Evolutionary conservation across 2,329 filamentous ascomycete genomes (phyloP), one percentile per base, ranked within the genome.

Genomic region (Alternaria triticina): DNA sequence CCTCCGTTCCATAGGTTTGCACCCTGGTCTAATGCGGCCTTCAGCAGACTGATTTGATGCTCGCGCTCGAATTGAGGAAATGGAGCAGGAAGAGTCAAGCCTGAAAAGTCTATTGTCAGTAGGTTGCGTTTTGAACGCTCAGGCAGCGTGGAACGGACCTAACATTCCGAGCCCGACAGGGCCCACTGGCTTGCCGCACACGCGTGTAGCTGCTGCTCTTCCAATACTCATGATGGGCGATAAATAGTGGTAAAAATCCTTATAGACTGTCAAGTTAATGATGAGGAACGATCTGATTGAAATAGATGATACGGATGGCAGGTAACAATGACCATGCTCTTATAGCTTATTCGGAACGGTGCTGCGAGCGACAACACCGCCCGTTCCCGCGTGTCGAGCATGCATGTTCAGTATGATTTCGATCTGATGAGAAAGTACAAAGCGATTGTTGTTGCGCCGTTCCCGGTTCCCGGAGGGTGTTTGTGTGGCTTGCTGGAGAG

Each of bases 1-100:
- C 77, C 52, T 80, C 77, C 82, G 63, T 83, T 83, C 82, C 82
- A 84, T 65, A 82, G 77, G 64, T 82, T 82, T 46, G 77, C 72
- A 27, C 81, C 81, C 8, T 61, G 33, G 1, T 75, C 64, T 12
- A 67, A 57, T 13, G 82, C 71, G n/a, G 77, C 70, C 8, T 71
- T 69, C 77, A 83, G 79, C 7, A 77, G 74, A 28, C 69, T 71
- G 66, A 82, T 77, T 44, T 78, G 63, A 52, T 81, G 56, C 10
- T 68, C 57, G 3, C 23, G 49, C 20, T 49, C 46, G 7, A 49
- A 49, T 3, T 49, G 46, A 17, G 46, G 46, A 23, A 49, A 49
- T 4, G 46, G 46, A 49, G 46, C 23, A 27, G 46, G 46, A 40
- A 40, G 36, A 40, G n/a, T 40, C n/a, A 40, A 40, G n/a, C 36